Conservation (phyloP, 331 rosid species). For the Saraca asoca region DNA sequence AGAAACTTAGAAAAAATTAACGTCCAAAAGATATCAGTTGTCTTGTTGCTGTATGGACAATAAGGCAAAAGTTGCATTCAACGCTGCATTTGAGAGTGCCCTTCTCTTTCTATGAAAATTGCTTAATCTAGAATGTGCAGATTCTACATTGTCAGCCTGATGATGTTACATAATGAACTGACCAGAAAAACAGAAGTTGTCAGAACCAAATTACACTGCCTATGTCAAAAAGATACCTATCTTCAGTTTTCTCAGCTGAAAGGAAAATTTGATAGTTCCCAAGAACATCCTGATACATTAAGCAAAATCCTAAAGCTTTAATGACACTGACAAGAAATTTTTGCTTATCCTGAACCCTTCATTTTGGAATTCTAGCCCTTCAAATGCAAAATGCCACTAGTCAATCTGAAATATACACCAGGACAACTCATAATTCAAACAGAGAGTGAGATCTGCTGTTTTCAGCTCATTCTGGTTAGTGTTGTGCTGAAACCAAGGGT, state of each 20-base stretch:
- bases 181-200: slow-evolving; percentile 17
- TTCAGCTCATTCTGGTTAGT: slow-evolving; percentile 4
- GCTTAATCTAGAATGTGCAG: slow-evolving; percentile 13
- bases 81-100: slow-evolving; percentile 6
- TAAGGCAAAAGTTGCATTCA: slow-evolving; percentile 4
- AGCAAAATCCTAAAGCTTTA: slow-evolving; percentile 24
- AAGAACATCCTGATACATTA: slow-evolving; percentile 23
- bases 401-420: slow-evolving; percentile 25
- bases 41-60: slow-evolving; percentile 1
- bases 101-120: slow-evolving; percentile 13
- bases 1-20: slow-evolving; percentile 7
- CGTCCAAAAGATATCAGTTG: not conserved
- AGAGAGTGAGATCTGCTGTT: slow-evolving; percentile 16
- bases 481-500: slow-evolving; percentile 1
- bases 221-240: slow-evolving; percentile 3
- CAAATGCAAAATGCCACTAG: too few relatives aligned
- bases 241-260: not conserved
- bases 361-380: too few relatives aligned
- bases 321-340: not conserved
- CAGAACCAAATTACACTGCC: not conserved
- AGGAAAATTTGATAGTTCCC: not conserved
- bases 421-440: slow-evolving; percentile 19
- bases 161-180: slow-evolving; percentile 24
- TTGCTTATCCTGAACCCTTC: slow-evolving; percentile 25
- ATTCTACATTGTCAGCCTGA: slow-evolving; percentile 9